Evolutionary conservation across 768 basidiomycete genomes (phyloP).

Genomic region (Kondoa malvinella): DNA sequence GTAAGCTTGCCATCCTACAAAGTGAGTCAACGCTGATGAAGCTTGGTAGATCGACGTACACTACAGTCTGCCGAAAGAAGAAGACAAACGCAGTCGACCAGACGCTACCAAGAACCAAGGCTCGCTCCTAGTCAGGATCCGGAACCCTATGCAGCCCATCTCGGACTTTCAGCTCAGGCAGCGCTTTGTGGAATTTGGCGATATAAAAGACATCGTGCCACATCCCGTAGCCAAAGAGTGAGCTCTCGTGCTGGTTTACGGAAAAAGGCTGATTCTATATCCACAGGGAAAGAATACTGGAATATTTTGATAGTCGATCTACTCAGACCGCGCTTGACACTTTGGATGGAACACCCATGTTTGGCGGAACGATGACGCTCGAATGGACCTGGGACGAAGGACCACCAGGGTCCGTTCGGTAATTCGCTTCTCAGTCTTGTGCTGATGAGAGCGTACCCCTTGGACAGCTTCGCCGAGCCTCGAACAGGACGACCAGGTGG

Average conservation of each 20-base stretch:
- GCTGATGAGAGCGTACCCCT: too few species aligned
- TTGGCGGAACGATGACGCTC: constrained; percentile 79
- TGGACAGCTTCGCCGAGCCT: background rate
- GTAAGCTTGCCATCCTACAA: constrained; percentile 40
- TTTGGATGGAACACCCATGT: constrained; percentile 55
- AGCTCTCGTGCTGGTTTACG: constrained; percentile 32
- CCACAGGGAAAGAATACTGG: constrained; percentile 72
- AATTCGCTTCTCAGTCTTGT: constrained; percentile 32
- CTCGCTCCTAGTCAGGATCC: constrained; percentile 58
- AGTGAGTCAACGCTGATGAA: background rate
- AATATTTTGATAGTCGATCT: constrained; percentile 78
- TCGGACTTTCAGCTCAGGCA: constrained; percentile 71
- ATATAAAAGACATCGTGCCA: constrained; percentile 62
- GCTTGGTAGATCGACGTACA: constrained; percentile 79
- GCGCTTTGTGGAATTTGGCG: constrained; percentile 75
- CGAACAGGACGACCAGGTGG: background rate
- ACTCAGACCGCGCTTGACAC: constrained; percentile 63
- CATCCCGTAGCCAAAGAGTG: constrained; percentile 22
- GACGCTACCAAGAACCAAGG: constrained; percentile 67
- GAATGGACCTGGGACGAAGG: constrained; percentile 61
- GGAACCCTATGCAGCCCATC: constrained; percentile 51
- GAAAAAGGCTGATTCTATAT: constrained; percentile 34
- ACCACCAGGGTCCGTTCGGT: background rate
- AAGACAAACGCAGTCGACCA: constrained; percentile 44
- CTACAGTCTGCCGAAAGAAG: constrained; percentile 82